Evolutionary conservation across 2,329 filamentous ascomycete genomes (phyloP), one percentile per base, ranked within the genome.

Genomic region (Rutstroemia sp.): DNA sequence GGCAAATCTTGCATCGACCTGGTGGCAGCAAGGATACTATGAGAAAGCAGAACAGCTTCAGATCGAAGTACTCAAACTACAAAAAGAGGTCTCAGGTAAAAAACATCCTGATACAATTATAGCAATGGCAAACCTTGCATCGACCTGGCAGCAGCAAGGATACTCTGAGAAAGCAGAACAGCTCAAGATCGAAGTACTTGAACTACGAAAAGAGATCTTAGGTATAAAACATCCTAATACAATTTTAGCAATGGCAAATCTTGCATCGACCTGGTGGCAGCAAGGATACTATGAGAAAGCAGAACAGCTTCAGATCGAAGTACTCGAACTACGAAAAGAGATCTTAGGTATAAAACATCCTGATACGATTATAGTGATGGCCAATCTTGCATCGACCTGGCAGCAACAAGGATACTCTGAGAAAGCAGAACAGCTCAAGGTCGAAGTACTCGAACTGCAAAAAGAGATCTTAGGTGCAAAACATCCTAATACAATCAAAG

Each of bases 31-130:
- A 47, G 59, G 57, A 9, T 27, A 19, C 14, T 41, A 5, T 19
- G n/a, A 61, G 2, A 50, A 53, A 18, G 52, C 59, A 3, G 54
- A 59, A 42, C 27, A 58, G 37, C 47, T 61, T 12, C 1, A 41
- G 38, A 16, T 41, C 16, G 38, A 18, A 41, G 38, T 18, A 41
- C 7, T 41, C 5, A 7, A 41, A 41, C 38, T 41, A n/a, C 38
- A 2, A 41, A 4, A 16, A n/a, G 14, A 41, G 38, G 5, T 41
- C 14, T 41, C 16, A n/a, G 38, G 38, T 18, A 6, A 0, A 41
- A 41, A 9, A 18, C 38, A 41, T 41, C 18, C 18, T 4, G 18
- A n/a, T n/a, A 41, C 38, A 2, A 41, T 41, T 41, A 6, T 0
- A 18, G 1, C 5, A 5, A 41, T n/a, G 14, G 38, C 38, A 18